These are phyloP conservation scores for Cystobasidiaceae sp. DNA, from an alignment of 1,284 basidiomycete species.

Conservation along the genomic window DNA sequence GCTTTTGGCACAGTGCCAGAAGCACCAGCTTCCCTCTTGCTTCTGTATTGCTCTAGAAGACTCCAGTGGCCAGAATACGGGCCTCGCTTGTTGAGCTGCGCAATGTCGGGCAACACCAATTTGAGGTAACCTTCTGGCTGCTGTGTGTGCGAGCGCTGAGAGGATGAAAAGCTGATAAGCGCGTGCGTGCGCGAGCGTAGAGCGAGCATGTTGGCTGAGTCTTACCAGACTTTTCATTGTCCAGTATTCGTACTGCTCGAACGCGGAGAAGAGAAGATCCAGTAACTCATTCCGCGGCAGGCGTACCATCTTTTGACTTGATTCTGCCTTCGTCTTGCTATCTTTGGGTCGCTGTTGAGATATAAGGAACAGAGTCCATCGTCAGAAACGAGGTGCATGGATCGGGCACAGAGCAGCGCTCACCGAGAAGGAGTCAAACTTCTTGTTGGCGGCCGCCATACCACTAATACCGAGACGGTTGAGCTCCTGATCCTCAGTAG, in stretches of 20 bases:
- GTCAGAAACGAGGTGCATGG: not conserved
- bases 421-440: slow-evolving; percentile 41
- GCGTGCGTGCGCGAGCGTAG: not conserved
- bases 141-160: slow-evolving; percentile 64
- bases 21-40: not conserved
- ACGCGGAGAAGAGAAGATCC: slow-evolving; percentile 74
- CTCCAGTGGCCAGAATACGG: slow-evolving; percentile 52
- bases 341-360: slow-evolving; percentile 33
- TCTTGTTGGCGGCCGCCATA: slow-evolving; percentile 29
- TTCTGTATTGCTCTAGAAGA: slow-evolving; percentile 22
- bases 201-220: not conserved
- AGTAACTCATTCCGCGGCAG: slow-evolving; percentile 83
- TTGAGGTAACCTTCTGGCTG: slow-evolving; percentile 89
- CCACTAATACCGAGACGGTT: slow-evolving; percentile 22
- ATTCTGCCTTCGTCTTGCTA: slow-evolving; percentile 33
- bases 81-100: slow-evolving; percentile 71
- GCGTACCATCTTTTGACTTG: slow-evolving; percentile 62
- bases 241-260: slow-evolving; percentile 76
- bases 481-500: slow-evolving; percentile 7
- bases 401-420: slow-evolving; percentile 6
- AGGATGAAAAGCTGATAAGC: not conserved
- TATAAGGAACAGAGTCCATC: not conserved
- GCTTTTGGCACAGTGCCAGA: not conserved
- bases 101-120: slow-evolving; percentile 76
- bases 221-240: slow-evolving; percentile 62